phyloP scores from a whole-genome alignment of 1,284 basidiomycete species.

The Ceratobasidium sp. region DNA sequence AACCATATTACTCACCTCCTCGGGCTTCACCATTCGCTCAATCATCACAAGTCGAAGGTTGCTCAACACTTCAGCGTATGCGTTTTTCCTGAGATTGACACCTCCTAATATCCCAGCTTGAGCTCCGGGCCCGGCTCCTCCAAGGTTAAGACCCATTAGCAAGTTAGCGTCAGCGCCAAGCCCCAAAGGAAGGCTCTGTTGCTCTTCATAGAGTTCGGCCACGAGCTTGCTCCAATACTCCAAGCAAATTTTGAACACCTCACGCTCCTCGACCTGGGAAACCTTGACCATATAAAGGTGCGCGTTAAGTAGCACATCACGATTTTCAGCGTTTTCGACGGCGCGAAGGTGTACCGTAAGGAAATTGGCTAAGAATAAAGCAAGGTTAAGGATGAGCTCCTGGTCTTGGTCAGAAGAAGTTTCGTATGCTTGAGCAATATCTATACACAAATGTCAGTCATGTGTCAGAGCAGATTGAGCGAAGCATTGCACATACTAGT shows the following conservation, averaged over 20 bases:
- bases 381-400: conserved; percentile 96
- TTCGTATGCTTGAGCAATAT: conserved; percentile 93
- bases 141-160: conserved; percentile 92
- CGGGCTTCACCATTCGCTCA: conserved; percentile 99
- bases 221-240: conserved; percentile 99
- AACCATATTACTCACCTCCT: conserved; percentile 77
- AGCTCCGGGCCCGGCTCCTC: conserved; percentile 67
- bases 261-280: conserved; percentile 97
- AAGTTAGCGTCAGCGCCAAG: conserved; percentile 79
- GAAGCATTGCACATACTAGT: conserved; percentile 67
- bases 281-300: conserved; percentile 99
- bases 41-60: conserved; percentile 97
- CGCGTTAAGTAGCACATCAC: conserved; percentile 94
- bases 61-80: conserved; percentile 94
- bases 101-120: conserved; percentile 73
- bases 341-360: conserved; percentile 91
- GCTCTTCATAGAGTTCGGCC: conserved; percentile 97
- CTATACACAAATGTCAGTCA: conserved; percentile 51
- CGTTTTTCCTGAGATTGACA: conserved; percentile 89
- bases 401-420: conserved; percentile 94
- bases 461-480: neutral
- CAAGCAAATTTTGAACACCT: conserved; percentile 99
- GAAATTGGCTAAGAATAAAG: conserved; percentile 97
- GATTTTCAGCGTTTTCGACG: conserved; percentile 92
- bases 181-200: conserved; percentile 86